Base-by-base conservation (phyloP, 192 early-diverging fungal species). In the Podila clonocystis region DNA sequence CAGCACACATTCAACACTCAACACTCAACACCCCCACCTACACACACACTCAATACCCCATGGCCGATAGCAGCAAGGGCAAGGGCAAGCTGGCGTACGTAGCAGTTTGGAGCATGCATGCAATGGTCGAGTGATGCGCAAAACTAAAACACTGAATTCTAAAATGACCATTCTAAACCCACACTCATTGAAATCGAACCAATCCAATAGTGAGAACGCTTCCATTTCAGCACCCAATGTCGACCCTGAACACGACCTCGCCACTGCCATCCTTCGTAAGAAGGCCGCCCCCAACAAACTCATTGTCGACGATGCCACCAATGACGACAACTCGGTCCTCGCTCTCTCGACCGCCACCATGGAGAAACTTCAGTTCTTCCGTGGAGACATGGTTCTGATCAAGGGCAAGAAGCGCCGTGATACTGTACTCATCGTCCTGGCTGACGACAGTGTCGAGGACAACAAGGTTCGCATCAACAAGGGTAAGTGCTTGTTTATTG, bases 321-420 rank as follows among this genome's bases (percentile, higher is more conserved):
- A 93, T 80, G 97, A 98, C 75, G 98, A 99, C 87, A 98, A 97
- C 86, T 99, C 98, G 24, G 95, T 99, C 26, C 90, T 94, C 65
- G 87, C 93, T 48, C 87, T 99, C 64, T 94, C 92, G 49, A 93
- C 94, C 29, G 94, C 91, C 63, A 98, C 97, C 28, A 96, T 99
- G 87, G 97, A 99, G 73, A 88, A 84, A 58, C 91, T 99, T 58
- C 88, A 91, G 55, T 89, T 99, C 66, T 99, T 99, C 89, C 85
- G 96, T 74, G 98, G 97, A 69, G 98, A 99, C 86, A 97, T 94
- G 73, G 92, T 98, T 57, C 80, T 99, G 31, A 78, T 99, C 77
- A 98, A 98, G 88, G 98, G 98, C 79, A 99, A 99, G 90, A 98
- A 96, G 91, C 92, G 97, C 82, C 91, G 91, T 72, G 97, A 99